Evolutionary conservation across 768 basidiomycete genomes (phyloP).

Genomic region (Leccinellum albellum): DNA sequence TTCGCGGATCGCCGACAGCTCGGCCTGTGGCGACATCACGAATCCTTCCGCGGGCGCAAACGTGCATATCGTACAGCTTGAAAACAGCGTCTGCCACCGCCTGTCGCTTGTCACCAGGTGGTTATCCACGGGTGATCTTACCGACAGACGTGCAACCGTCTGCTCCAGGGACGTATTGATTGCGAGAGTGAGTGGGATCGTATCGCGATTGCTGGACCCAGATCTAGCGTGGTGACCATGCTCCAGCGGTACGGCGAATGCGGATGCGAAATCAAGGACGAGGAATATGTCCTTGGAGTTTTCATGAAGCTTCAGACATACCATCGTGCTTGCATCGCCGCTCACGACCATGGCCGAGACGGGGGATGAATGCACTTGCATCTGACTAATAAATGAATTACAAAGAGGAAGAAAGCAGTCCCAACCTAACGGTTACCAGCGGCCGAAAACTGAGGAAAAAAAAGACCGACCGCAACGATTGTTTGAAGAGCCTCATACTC

Average conservation of each 20-base stretch:
- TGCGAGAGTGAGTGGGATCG: slow-evolving; percentile 48
- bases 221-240: slow-evolving; percentile 31
- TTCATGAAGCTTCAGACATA: slow-evolving; percentile 39
- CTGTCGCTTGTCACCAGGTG: slow-evolving; percentile 39
- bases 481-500: slow-evolving; percentile 34
- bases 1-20: slow-evolving; percentile 38
- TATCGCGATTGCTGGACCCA: not conserved
- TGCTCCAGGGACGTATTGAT: slow-evolving; percentile 45
- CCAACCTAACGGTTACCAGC: not conserved
- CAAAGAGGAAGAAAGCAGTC: not conserved
- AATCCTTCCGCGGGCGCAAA: slow-evolving; percentile 37
- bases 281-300: slow-evolving; percentile 40
- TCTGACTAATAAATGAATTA: slow-evolving; percentile 19
- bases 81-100: slow-evolving; percentile 60
- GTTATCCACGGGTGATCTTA: slow-evolving; percentile 45
- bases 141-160: slow-evolving; percentile 43
- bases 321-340: slow-evolving; percentile 57
- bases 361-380: slow-evolving; percentile 14
- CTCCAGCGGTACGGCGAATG: slow-evolving; percentile 36
- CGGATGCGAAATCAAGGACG: slow-evolving; percentile 59
- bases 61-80: slow-evolving; percentile 55
- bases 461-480: slow-evolving; percentile 21
- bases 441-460: not conserved
- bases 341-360: slow-evolving; percentile 48
- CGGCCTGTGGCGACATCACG: slow-evolving; percentile 14